phyloP scores from a whole-genome alignment of 768 basidiomycete species.

The Pholiota molesta region DNA sequence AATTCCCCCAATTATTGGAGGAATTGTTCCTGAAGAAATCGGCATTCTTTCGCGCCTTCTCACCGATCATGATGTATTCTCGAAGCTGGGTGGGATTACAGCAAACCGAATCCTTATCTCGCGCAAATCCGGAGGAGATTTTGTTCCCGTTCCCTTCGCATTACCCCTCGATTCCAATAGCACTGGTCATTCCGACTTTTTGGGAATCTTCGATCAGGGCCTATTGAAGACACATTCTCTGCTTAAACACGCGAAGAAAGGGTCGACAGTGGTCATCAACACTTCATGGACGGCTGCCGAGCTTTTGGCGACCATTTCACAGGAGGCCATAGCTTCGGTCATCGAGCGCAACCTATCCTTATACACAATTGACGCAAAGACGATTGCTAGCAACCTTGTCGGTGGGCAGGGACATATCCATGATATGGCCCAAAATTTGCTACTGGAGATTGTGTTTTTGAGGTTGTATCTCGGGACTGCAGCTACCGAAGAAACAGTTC shows the following conservation, averaged over 20 bases:
- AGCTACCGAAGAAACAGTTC: constrained; percentile 56
- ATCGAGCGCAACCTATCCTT: constrained; percentile 55
- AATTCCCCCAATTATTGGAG: constrained; percentile 58
- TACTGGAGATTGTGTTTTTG: constrained; percentile 81
- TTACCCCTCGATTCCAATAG: constrained; percentile 57
- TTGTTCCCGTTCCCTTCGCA: constrained; percentile 54
- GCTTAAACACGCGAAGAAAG: constrained; percentile 63
- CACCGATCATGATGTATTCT: constrained; percentile 75
- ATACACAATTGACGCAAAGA: constrained; percentile 62
- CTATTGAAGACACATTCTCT: constrained; percentile 81
- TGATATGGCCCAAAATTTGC: constrained; percentile 53
- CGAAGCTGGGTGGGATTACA: constrained; percentile 70
- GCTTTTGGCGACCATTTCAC: constrained; percentile 66
- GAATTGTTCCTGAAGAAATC: constrained; percentile 58
- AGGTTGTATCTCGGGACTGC: constrained; percentile 75
- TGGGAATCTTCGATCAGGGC: constrained; percentile 73
- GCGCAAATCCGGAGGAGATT: constrained; percentile 39
- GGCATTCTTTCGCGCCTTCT: constrained; percentile 62
- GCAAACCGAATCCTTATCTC: constrained; percentile 72
- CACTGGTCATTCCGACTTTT: constrained; percentile 62
- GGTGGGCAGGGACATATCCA: constrained; percentile 35
- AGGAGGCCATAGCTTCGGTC: constrained; percentile 49
- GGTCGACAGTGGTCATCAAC: constrained; percentile 72
- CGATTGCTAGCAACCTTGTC: constrained; percentile 47
- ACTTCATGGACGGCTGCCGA: constrained; percentile 81